phyloP scores from a whole-genome alignment of 176 grass and related monocot species.

The Rhynchospora tenuis region DNA sequence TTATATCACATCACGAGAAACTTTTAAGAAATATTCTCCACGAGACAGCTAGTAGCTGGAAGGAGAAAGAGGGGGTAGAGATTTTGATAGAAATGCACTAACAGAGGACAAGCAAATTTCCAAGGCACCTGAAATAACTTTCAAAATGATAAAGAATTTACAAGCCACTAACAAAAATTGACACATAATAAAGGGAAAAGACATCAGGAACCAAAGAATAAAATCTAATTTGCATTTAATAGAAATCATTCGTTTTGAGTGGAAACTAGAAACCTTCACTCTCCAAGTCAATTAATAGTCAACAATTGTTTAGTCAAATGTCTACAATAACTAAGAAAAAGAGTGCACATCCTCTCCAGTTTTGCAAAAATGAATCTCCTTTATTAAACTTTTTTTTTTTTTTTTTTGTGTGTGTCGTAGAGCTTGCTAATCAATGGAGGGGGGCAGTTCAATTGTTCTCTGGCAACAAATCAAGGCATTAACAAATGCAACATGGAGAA shows the following conservation, averaged over 20 bases:
- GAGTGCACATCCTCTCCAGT: too few species aligned
- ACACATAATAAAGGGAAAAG: background rate
- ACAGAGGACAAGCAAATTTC: background rate
- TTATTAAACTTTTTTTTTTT: background rate
- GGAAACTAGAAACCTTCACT: too few species aligned
- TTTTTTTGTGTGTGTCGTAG: constrained; percentile 32
- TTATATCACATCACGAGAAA: background rate
- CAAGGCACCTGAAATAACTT: background rate
- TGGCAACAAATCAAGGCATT: constrained; percentile 39
- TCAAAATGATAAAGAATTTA: background rate
- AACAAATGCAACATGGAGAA: constrained; percentile 36
- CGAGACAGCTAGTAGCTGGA: background rate
- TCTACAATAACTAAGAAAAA: too few species aligned
- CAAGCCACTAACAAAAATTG: background rate
- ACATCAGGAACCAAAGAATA: background rate
- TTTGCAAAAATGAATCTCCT: background rate
- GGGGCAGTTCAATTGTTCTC: constrained; percentile 75
- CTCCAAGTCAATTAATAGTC: too few species aligned
- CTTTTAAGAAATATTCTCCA: background rate
- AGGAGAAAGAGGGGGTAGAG: too few species aligned
- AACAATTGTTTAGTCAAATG: too few species aligned
- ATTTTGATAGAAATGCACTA: background rate
- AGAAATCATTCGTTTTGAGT: background rate
- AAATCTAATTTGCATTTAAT: background rate
- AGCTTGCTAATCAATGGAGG: constrained; percentile 74